Conservation (phyloP, 371 early-diverging fungal genomes). For the Zopfochytrium polystomum region DNA sequence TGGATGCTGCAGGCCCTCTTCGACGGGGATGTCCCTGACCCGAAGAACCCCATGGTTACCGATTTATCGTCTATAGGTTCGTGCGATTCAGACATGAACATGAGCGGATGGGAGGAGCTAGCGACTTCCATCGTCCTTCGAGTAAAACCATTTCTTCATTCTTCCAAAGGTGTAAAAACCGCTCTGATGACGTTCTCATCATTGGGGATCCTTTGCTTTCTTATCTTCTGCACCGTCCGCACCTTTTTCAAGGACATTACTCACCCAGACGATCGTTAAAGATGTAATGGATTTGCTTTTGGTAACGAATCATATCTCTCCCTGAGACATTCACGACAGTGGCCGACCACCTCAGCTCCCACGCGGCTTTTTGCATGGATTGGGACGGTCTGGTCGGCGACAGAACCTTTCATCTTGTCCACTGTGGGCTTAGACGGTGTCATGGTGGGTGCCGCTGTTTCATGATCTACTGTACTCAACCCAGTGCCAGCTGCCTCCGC, state of each 20-base stretch:
- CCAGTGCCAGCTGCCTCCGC: slow-evolving; percentile 34
- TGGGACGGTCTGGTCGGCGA: slow-evolving; percentile 28
- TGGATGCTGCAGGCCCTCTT: too few species aligned
- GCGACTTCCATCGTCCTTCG: too few species aligned
- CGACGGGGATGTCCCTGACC: too few species aligned
- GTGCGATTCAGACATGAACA: too few species aligned
- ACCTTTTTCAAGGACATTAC: slow-evolving; percentile 43
- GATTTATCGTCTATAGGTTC: too few species aligned
- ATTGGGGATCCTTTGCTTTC: slow-evolving; percentile 38
- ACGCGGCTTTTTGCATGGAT: slow-evolving; percentile 43
- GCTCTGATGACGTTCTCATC: slow-evolving; percentile 36
- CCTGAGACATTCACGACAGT: slow-evolving; percentile 10
- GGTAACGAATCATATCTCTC: background rate
- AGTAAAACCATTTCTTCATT: slow-evolving; percentile 5
- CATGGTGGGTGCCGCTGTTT: slow-evolving; percentile 17
- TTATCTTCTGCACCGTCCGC: slow-evolving; percentile 42
- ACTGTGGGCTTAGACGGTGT: slow-evolving; percentile 48
- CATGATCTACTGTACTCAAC: background rate
- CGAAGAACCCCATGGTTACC: too few species aligned
- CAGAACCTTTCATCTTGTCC: slow-evolving; percentile 36
- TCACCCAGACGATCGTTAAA: slow-evolving; percentile 35
- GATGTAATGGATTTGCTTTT: slow-evolving; percentile 20
- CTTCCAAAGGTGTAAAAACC: slow-evolving; percentile 16
- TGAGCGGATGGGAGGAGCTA: too few species aligned
- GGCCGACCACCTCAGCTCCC: slow-evolving; percentile 45